phyloP scores from a whole-genome alignment of 129 eudicot species.

The Smallanthus sonchifolius region DNA sequence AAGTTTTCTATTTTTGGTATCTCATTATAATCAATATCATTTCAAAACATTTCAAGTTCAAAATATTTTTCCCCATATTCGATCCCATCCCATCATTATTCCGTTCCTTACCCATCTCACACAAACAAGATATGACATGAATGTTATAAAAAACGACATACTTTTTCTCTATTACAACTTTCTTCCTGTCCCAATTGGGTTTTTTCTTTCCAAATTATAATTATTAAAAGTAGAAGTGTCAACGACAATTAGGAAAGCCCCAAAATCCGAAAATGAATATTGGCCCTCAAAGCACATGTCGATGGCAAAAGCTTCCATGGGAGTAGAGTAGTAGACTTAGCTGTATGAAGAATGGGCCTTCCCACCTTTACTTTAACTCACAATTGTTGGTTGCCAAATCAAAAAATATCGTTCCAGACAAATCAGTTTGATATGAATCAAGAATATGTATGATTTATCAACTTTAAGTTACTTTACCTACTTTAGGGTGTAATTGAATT shows the following conservation, averaged over 20 bases:
- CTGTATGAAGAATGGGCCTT: constrained; percentile 26
- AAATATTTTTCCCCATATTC: not conserved
- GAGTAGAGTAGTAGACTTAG: constrained; percentile 12
- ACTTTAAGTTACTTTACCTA: not conserved
- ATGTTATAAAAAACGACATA: not conserved
- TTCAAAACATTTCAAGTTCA: not conserved
- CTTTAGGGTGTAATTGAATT: no score
- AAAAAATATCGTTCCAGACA: not conserved
- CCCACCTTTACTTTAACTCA: constrained; percentile 8
- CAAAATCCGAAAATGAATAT: constrained; percentile 25
- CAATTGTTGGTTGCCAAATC: constrained; percentile 16
- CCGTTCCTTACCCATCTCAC: not conserved
- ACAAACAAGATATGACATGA: not conserved
- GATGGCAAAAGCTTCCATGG: constrained; percentile 20
- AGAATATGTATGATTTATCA: not conserved
- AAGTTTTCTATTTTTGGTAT: not conserved
- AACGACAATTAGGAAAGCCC: constrained; percentile 29
- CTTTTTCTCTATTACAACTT: not conserved
- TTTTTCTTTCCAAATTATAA: not conserved
- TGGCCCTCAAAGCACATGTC: constrained; percentile 41
- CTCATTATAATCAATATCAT: not conserved
- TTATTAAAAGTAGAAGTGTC: constrained; percentile 2
- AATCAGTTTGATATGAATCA: not conserved
- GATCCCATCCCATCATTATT: not conserved
- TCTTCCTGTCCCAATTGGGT: not conserved